Percentiles rank a stretch among this genome's conserved stretches.
These are phyloP conservation scores for Scenedesmus sp. DNA, from an alignment of 163 green algal species.

Conservation along the genomic window DNA sequence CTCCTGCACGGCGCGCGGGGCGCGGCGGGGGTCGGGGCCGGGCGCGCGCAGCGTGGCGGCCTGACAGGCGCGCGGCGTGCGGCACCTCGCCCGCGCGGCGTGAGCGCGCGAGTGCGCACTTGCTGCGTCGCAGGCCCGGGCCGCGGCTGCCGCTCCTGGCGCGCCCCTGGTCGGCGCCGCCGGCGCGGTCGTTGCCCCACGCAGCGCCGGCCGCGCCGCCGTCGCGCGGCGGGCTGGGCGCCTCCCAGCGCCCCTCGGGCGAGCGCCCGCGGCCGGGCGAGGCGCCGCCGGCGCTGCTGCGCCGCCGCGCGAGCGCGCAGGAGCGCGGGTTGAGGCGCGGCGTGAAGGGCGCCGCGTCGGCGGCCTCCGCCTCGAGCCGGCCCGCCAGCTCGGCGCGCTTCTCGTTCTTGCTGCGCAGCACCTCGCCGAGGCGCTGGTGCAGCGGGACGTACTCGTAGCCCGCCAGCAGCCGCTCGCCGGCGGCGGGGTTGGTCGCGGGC, in stretches of 20 bases:
- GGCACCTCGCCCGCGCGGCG: too few species aligned
- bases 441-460: conserved; percentile 54
- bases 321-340: conserved; percentile 23
- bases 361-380: background rate
- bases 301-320: conserved; percentile 2
- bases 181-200: too few species aligned
- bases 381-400: conserved; percentile 54
- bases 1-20: conserved; percentile 16
- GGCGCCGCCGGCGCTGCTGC: conserved; percentile 11
- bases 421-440: conserved; percentile 56
- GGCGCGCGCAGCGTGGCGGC: too few species aligned
- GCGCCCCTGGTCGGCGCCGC: too few species aligned
- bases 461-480: conserved; percentile 15
- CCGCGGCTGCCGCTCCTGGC: conserved; percentile 14
- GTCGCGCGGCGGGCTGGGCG: too few species aligned
- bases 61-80: too few species aligned
- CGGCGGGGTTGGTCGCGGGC: conserved; percentile 41
- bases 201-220: too few species aligned
- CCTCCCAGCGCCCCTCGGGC: too few species aligned
- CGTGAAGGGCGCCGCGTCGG: background rate
- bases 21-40: too few species aligned
- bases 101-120: background rate
- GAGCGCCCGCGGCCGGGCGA: too few species aligned
- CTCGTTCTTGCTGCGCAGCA: conserved; percentile 59
- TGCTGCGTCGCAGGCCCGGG: conserved; percentile 4